Conservation (phyloP, 1,284 basidiomycete genomes). For the Trametes pubescens region DNA sequence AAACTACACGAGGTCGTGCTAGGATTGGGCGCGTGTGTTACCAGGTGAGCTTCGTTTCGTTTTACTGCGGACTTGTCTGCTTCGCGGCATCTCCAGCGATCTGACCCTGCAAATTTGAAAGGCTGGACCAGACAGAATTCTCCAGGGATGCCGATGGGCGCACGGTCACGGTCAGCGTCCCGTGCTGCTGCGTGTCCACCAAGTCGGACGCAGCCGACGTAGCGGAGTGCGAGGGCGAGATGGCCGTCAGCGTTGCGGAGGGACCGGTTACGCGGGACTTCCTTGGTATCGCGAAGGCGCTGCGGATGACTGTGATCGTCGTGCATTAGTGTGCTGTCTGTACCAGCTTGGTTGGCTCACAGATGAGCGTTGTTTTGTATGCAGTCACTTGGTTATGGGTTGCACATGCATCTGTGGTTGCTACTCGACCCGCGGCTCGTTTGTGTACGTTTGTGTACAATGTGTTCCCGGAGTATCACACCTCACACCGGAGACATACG, state of each 20-base stretch:
- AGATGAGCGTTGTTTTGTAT: not conserved
- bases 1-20: slow-evolving; percentile 30
- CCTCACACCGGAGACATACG: too few species aligned
- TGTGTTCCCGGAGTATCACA: not conserved
- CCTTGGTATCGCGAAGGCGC: slow-evolving; percentile 17
- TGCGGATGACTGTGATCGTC: slow-evolving; percentile 24
- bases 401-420: too few species aligned
- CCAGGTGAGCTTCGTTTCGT: slow-evolving; percentile 9
- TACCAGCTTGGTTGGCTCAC: not conserved
- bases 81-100: not conserved
- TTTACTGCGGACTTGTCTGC: too few species aligned
- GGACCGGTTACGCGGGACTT: not conserved
- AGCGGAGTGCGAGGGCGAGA: slow-evolving; percentile 24
- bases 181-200: slow-evolving; percentile 28
- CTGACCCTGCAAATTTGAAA: slow-evolving; percentile 2
- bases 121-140: slow-evolving; percentile 18
- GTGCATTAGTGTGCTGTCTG: slow-evolving; percentile 10
- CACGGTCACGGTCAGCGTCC: slow-evolving; percentile 23
- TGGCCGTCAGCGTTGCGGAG: slow-evolving; percentile 24
- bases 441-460: too few species aligned
- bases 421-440: too few species aligned
- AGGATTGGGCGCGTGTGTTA: slow-evolving; percentile 12
- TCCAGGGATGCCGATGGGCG: slow-evolving; percentile 7
- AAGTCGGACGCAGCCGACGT: not conserved
- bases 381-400: not conserved